Conservation (phyloP, 805 yeast genomes). For the Komagataella ulmi region DNA sequence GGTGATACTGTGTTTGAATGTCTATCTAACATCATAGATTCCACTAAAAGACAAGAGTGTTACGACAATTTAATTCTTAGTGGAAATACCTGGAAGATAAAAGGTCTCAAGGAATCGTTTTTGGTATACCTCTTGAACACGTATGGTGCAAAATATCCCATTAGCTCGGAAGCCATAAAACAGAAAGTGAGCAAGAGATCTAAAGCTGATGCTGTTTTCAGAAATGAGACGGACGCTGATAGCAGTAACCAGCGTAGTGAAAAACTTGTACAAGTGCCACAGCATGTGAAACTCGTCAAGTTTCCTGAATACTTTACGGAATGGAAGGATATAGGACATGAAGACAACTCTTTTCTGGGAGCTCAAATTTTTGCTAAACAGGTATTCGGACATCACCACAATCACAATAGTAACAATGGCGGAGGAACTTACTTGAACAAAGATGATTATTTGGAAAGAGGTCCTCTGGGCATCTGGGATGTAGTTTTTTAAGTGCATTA, state of each 20-base stretch:
- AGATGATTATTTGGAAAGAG: conserved; percentile 62
- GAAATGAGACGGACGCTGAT: conserved; percentile 11
- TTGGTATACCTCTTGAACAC: conserved; percentile 36
- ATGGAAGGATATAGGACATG: conserved; percentile 70
- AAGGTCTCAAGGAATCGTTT: conserved; percentile 66
- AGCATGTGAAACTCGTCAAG: conserved; percentile 51
- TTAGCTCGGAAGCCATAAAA: conserved; percentile 10
- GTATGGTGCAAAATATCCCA: conserved; percentile 22
- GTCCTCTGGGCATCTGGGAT: conserved; percentile 80
- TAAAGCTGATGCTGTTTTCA: conserved; percentile 13
- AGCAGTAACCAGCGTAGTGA: conserved; percentile 8
- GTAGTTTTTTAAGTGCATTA: background rate
- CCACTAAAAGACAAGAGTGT: conserved; percentile 63
- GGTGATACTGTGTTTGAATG: conserved; percentile 39
- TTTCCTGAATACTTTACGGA: conserved; percentile 90
- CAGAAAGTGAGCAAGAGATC: conserved; percentile 4
- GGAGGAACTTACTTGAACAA: conserved; percentile 54
- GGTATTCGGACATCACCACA: conserved; percentile 37
- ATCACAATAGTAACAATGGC: conserved; percentile 24
- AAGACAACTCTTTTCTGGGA: conserved; percentile 70
- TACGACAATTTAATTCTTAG: conserved; percentile 72
- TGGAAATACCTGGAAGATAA: conserved; percentile 67
- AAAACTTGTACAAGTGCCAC: conserved; percentile 56
- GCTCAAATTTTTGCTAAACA: conserved; percentile 83
- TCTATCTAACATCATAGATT: conserved; percentile 41